These are phyloP conservation scores for Amborella trichopoda DNA, from an alignment of 164 flowering plant genomes.

Conservation along the genomic window DNA sequence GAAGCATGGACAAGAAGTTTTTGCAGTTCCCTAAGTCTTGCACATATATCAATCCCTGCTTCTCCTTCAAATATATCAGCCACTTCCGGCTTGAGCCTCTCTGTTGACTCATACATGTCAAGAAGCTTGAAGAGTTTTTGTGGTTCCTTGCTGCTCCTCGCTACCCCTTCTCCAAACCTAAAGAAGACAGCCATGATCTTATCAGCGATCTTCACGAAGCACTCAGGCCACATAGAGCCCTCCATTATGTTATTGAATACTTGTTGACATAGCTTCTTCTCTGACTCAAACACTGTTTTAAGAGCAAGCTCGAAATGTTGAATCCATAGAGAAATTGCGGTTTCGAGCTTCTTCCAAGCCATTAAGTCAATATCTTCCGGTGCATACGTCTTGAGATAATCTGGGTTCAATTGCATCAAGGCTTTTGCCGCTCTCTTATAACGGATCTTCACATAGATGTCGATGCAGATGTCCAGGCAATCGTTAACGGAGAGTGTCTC, in stretches of 20 bases:
- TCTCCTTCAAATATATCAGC: conserved; percentile 42
- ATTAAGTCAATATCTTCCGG: conserved; percentile 61
- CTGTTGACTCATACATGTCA: conserved; percentile 59
- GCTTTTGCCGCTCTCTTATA: conserved; percentile 73
- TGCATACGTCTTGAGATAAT: conserved; percentile 36
- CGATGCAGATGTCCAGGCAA: conserved; percentile 64
- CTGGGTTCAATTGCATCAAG: conserved; percentile 51
- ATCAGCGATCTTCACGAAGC: conserved; percentile 58
- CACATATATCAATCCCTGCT: conserved; percentile 44
- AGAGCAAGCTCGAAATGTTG: conserved; percentile 54
- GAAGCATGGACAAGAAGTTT: conserved; percentile 58
- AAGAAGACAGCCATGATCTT: conserved; percentile 77
- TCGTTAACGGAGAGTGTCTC: conserved; percentile 47
- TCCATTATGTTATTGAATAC: conserved; percentile 37
- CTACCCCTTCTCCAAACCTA: conserved; percentile 64
- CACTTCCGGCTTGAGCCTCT: conserved; percentile 35
- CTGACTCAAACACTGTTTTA: conserved; percentile 37
- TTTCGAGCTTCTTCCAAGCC: conserved; percentile 57
- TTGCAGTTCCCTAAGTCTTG: conserved; percentile 42
- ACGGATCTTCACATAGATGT: conserved; percentile 61
- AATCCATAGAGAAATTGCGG: conserved; percentile 56
- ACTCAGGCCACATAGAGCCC: conserved; percentile 49
- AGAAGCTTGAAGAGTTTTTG: conserved; percentile 69
- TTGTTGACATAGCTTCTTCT: conserved; percentile 42
- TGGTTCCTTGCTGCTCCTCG: conserved; percentile 61